These are phyloP conservation scores for Camelina laxa DNA, from an alignment of 345 rosid genomes.

Conservation along the genomic window DNA sequence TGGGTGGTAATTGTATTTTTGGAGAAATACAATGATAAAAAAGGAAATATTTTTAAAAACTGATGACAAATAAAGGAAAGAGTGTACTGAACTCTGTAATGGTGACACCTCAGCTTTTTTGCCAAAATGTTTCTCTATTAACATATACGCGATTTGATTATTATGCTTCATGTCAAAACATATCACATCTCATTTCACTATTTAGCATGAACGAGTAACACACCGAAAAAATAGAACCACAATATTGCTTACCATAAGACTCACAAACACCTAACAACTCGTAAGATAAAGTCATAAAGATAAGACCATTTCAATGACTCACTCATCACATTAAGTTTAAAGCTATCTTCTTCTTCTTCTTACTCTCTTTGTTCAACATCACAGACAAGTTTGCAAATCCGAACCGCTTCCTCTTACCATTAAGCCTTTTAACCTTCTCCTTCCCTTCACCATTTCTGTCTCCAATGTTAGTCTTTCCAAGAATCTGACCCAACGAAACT, in stretches of 20 bases:
- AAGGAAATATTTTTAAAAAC: too few relatives aligned
- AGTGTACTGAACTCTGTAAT: too few relatives aligned
- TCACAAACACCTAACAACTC: slow-evolving; percentile 15
- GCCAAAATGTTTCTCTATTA: too few relatives aligned
- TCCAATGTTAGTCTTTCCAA: slow-evolving; percentile 52
- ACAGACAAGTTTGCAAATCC: slow-evolving; percentile 72
- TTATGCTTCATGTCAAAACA: not conserved
- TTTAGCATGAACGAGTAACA: not conserved
- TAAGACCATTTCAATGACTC: not conserved
- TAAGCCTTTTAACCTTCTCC: slow-evolving; percentile 32
- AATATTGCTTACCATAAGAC: slow-evolving; percentile 1
- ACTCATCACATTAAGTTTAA: slow-evolving; percentile 51
- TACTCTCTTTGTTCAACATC: slow-evolving; percentile 66
- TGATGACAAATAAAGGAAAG: too few relatives aligned
- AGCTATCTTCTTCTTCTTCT: slow-evolving; percentile 61
- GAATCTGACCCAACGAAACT: slow-evolving; percentile 84
- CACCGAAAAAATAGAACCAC: not conserved
- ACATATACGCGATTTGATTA: too few relatives aligned
- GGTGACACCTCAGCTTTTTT: too few relatives aligned
- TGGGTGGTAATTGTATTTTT: too few relatives aligned
- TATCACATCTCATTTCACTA: slow-evolving; percentile 24
- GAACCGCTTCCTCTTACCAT: slow-evolving; percentile 78
- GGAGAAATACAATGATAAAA: too few relatives aligned
- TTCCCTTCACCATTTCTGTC: slow-evolving; percentile 25
- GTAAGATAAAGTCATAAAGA: not conserved